Conservation (phyloP, 495 filamentous ascomycete species). For the Podospora appendiculata region DNA sequence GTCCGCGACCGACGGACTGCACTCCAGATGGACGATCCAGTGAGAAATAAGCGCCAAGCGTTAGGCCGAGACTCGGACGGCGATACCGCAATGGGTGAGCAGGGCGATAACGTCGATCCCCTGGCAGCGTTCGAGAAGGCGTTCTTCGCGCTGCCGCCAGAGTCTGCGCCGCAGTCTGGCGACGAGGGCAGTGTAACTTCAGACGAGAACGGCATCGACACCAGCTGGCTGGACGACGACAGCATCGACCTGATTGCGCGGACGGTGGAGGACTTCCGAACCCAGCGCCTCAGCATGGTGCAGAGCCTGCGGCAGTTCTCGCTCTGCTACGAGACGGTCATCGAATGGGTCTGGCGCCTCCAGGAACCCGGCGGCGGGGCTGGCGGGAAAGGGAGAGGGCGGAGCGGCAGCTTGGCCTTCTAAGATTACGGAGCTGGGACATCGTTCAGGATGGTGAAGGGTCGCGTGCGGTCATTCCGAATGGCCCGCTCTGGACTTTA, state of each 20-base stretch:
- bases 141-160: background rate
- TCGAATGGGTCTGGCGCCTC: slow-evolving; percentile 68
- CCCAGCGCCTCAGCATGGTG: slow-evolving; percentile 90
- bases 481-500: too few relatives aligned
- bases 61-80: slow-evolving; percentile 28
- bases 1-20: slow-evolving; percentile 25
- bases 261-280: slow-evolving; percentile 83
- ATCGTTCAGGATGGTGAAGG: too few relatives aligned
- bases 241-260: slow-evolving; percentile 70
- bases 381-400: slow-evolving; percentile 6
- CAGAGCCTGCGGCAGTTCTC: slow-evolving; percentile 93
- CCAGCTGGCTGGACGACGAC: slow-evolving; percentile 40
- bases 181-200: background rate
- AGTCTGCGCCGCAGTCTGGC: background rate
- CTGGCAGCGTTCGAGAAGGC: slow-evolving; percentile 4
- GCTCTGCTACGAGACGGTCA: slow-evolving; percentile 88
- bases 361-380: slow-evolving; percentile 19
- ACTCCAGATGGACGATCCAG: slow-evolving; percentile 2
- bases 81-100: slow-evolving; percentile 29
- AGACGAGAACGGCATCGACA: slow-evolving; percentile 18
- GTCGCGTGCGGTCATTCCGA: too few relatives aligned
- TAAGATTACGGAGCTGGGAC: background rate
- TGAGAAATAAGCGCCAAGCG: slow-evolving; percentile 2
- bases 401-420: slow-evolving; percentile 21
- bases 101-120: slow-evolving; percentile 5